Percentiles rank a stretch among this genome's conserved stretches.
Conservation (phyloP, 768 basidiomycete species). For the Dentipellis fragilis region DNA sequence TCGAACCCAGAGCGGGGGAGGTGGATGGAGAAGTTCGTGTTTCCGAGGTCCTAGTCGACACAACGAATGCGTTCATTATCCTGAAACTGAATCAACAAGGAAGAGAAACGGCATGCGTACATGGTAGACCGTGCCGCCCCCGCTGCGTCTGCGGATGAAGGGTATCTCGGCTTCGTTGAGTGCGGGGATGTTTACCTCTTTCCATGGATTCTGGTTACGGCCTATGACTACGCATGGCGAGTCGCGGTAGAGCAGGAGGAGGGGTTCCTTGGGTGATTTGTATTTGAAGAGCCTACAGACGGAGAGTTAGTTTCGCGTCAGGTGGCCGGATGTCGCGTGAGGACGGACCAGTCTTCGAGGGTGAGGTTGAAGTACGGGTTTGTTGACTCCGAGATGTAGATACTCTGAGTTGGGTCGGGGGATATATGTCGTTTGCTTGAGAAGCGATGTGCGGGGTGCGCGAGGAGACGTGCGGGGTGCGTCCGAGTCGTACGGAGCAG, state of each 20-base stretch:
- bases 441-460: constrained; percentile 3
- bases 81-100: background rate
- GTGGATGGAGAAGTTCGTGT: constrained; percentile 95
- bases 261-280: constrained; percentile 50
- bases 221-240: constrained; percentile 87
- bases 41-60: constrained; percentile 74
- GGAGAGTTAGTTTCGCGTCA: constrained; percentile 10
- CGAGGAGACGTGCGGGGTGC: constrained; percentile 1
- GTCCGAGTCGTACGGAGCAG: background rate
- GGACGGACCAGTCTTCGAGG: constrained; percentile 76
- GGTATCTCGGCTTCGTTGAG: constrained; percentile 48
- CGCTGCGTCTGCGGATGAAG: constrained; percentile 78
- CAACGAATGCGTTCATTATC: background rate
- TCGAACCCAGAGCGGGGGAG: constrained; percentile 76
- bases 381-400: constrained; percentile 67
- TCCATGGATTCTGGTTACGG: constrained; percentile 97
- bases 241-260: constrained; percentile 84
- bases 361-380: constrained; percentile 87
- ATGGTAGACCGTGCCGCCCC: constrained; percentile 95
- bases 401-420: constrained; percentile 28
- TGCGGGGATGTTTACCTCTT: constrained; percentile 74
- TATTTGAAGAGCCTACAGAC: constrained; percentile 69
- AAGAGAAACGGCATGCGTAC: constrained; percentile 32
- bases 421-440: background rate
- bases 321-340: constrained; percentile 18